A percentile compares a stretch with the other conserved stretches of the same genome.
Conservation (phyloP, 2,329 filamentous ascomycete genomes). For the Botrytis byssoidea region DNA sequence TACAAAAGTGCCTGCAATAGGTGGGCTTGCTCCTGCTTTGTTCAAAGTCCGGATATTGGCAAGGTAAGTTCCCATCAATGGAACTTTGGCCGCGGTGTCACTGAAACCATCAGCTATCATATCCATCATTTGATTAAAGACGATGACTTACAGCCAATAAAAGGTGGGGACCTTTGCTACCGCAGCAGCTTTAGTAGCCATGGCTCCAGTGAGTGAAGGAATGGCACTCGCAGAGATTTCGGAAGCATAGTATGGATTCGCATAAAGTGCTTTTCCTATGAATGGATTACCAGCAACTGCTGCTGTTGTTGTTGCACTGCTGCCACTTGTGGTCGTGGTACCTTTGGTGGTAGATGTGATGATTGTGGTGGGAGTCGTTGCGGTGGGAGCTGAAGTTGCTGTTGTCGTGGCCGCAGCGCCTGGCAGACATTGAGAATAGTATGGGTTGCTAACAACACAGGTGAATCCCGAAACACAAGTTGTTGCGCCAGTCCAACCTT, state of each 20-base stretch:
- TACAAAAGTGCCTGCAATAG: conserved; percentile 52
- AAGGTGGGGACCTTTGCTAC: conserved; percentile 53
- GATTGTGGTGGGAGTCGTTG: conserved; percentile 22
- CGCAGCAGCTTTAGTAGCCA: conserved; percentile 50
- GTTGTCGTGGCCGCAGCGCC: conserved; percentile 27
- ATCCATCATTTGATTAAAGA: neutral
- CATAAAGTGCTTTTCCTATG: conserved; percentile 49
- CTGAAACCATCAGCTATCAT: conserved; percentile 17
- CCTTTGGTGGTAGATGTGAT: conserved; percentile 11
- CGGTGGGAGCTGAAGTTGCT: conserved; percentile 25
- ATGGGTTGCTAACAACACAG: conserved; percentile 31
- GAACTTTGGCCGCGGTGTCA: conserved; percentile 50
- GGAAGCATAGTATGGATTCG: conserved; percentile 53
- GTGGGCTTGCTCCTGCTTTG: conserved; percentile 47
- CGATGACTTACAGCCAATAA: conserved; percentile 48
- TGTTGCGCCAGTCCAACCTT: conserved; percentile 31
- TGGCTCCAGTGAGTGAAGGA: conserved; percentile 57
- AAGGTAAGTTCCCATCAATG: conserved; percentile 48
- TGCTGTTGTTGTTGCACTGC: conserved; percentile 28
- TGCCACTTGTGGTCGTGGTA: conserved; percentile 19
- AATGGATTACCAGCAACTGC: conserved; percentile 53
- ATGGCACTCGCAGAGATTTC: conserved; percentile 56
- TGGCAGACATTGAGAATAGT: conserved; percentile 38
- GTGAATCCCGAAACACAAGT: conserved; percentile 36
- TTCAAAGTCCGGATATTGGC: conserved; percentile 49